phyloP scores from a whole-genome alignment of 2,329 filamentous ascomycete genomes.

The Neopestalotiopsis sp. region DNA sequence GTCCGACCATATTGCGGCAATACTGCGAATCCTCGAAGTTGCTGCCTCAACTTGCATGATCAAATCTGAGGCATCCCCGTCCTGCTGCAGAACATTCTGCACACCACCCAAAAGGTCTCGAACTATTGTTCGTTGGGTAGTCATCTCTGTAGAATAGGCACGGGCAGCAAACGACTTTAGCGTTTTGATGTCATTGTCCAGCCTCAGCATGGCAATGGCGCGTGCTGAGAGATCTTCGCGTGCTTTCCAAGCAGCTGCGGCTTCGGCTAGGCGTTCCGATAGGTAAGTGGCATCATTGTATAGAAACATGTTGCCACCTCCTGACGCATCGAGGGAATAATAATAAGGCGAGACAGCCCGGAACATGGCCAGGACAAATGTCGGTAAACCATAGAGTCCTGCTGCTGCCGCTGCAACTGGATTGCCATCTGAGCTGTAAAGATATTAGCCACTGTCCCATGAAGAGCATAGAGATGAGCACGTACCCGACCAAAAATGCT shows the following conservation, averaged over 20 bases:
- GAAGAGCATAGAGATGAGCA: slow-evolving; percentile 17
- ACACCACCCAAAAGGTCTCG: slow-evolving; percentile 65
- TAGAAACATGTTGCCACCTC: slow-evolving; percentile 70
- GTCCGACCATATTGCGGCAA: slow-evolving; percentile 61
- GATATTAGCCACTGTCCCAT: slow-evolving; percentile 11
- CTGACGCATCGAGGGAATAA: slow-evolving; percentile 66
- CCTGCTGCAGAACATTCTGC: slow-evolving; percentile 65
- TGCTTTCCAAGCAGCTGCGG: slow-evolving; percentile 56
- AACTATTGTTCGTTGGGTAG: slow-evolving; percentile 65
- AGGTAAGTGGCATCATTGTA: slow-evolving; percentile 73
- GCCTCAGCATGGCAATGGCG: slow-evolving; percentile 59
- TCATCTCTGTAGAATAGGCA: slow-evolving; percentile 67
- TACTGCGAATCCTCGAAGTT: slow-evolving; percentile 55
- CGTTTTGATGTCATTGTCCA: slow-evolving; percentile 65
- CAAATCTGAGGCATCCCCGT: slow-evolving; percentile 50
- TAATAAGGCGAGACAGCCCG: slow-evolving; percentile 77
- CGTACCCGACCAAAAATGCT: slow-evolving; percentile 59
- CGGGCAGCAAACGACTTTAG: slow-evolving; percentile 66
- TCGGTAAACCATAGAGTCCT: slow-evolving; percentile 75
- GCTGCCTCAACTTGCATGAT: slow-evolving; percentile 54
- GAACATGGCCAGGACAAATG: slow-evolving; percentile 78
- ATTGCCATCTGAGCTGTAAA: slow-evolving; percentile 48
- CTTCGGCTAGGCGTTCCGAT: slow-evolving; percentile 59
- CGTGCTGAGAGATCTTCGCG: slow-evolving; percentile 57
- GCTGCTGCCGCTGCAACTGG: slow-evolving; percentile 71